Base-by-base conservation (phyloP, 140 eudicot genomes). In the Senecio squalidus region DNA sequence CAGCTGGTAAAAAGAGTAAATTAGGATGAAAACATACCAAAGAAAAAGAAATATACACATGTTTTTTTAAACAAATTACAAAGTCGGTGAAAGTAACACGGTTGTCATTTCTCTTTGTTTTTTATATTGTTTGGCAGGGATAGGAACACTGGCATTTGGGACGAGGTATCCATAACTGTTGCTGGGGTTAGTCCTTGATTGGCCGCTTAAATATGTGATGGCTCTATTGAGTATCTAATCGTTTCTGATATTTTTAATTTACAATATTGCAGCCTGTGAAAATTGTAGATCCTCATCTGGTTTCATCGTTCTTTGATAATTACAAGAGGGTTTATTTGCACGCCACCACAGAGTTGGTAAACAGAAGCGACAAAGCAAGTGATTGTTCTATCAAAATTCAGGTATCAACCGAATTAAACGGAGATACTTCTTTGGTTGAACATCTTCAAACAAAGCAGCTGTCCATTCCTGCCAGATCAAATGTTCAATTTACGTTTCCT, bases 71-170 rank as follows among this genome's bases (percentile, higher is more conserved):
- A 31, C n/a, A n/a, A n/a, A n/a, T n/a, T n/a, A n/a, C n/a, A n/a
- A n/a, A n/a, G n/a, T n/a, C n/a, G n/a, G n/a, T 14, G 18, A 9
- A 9, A 9, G 3, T 18, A 49, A 24, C 16, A 29, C 2, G 29
- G 29, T 30, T 29, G n/a, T 18, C 17, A 20, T 46, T 34, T 63
- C 45, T 49, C 25, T n/a, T 9, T n/a, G 2, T 31, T 48, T 16
- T 10, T n/a, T 24, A 25, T 36, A 14, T 5, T 26, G 34, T 38
- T 43, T 69, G 46, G 29, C 84, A 92, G 98, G 89, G 98, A 92
- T 68, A 82, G 98, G 72, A 92, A 92, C 80, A 92, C 98, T 47
- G 98, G 98, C 61, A 92, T 92, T 62, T 92, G 98, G 98, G 98
- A 92, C 76, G 98, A 92, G 78, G 96, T 88, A 21, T 92, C 98